Evolutionary conservation across 73 alveolate species (phyloP), one percentile per base, ranked within the genome.

Genomic region (Paramecium primaurelia): DNA sequence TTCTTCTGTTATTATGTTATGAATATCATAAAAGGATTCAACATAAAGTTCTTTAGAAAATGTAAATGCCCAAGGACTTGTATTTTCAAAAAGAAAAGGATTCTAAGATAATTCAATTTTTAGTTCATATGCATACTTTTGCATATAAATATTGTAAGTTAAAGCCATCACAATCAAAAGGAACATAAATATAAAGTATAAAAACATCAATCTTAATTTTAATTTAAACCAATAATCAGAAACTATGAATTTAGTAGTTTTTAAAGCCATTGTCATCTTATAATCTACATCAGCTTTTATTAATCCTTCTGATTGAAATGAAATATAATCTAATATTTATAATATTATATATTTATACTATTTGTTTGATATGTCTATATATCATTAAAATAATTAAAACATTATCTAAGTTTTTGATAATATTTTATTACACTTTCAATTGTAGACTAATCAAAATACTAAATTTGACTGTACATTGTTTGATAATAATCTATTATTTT

Each of bases 221-320:
- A 32, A 32, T 64, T 32, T 32, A 64, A 64, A 64, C 84, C 84
- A 64, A 64, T 64, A 64, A 64, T 28, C 42, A 1, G 84, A 64
- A 12, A 64, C 42, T 4, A 12, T 28, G 16, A 64, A 64, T 64
- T 64, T 64, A 28, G 84, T 64, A 3, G 51, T 25, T 28, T 64
- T 64, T 28, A 64, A 28, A 32, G 84, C 84, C 47, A 28, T 3
- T 6, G 47, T 64, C 26, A 28, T 64, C 26, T 64, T 32, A 32
- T 32, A 64, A 12, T 64, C 84, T 64, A 12, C 49, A 1, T 64
- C 84, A 14, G 47, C 84, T 9, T 64, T 64, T 11, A 64, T 64
- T 3, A 64, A 64, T 32, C 84, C 84, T 64, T 64, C 84, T 64
- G 84, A 64, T 64, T 64, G 25, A 64, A 64, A 64, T 64, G 84